Base-by-base conservation (phyloP, 2,329 filamentous ascomycete species). In the Triangularia verruculosa region DNA sequence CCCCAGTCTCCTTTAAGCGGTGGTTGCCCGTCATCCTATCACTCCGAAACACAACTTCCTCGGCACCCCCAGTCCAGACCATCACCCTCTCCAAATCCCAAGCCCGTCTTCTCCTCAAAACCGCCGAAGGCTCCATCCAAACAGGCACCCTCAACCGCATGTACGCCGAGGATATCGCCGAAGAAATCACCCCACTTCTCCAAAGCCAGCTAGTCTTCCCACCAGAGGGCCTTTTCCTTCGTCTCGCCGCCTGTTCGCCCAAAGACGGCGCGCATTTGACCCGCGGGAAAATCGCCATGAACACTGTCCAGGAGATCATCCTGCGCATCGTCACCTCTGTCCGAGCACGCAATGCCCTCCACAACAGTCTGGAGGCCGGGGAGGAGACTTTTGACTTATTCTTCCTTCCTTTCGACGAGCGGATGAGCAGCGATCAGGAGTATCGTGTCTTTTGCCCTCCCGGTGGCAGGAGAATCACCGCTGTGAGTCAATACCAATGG, bases 371-470 rank as follows among this genome's bases (percentile, higher is more conserved):
- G 1, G 64, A 72, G 15, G 52, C 39, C 5, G 56, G 65, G 8
- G 34, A 43, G 17, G 62, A 69, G 20, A 60, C 62, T 17, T 63
- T 78, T 2, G 68, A 74, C 20, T 28, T 80, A 3, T 77, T 76
- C 62, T 77, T 80, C 65, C 67, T 79, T 11, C 77, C 76, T 0
- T 82, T 78, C 70, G 71, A 81, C 55, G 63, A 62, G 4, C 68
- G 67, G n/a, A 80, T 82, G 74, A 67, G 70, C 54, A 70, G 71
- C 0, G 72, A 68, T 7, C 68, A 70, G 1, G 78, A 82, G 66
- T 82, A 79, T 66, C 74, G 79, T 12, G 76, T 79, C 2, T 81
- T 80, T 67, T 82, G 79, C 61, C 71, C 74, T 2, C 77, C 79
- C 0, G 69, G 67, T 1, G 66, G 59, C 8, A 61, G 68, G 6